Percentiles rank a stretch among this genome's conserved stretches.
Evolutionary conservation across 108 stramenopile species (phyloP).

Genomic region (Aurantiochytrium sp.): DNA sequence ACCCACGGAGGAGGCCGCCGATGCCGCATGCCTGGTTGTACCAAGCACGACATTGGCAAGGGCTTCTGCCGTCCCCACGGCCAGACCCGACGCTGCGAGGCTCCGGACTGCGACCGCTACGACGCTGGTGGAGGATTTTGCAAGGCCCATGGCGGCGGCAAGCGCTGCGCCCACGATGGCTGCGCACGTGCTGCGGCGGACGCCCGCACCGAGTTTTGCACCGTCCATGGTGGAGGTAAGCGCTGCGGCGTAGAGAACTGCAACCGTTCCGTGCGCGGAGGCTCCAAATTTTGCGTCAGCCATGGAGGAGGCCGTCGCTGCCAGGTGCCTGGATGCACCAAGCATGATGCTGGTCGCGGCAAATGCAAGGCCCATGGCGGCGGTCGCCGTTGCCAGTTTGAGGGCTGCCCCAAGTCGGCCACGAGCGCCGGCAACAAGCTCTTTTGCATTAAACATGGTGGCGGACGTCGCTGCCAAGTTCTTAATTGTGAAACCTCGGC

Average conservation of each 20-base stretch:
- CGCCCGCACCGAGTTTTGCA: slow-evolving; percentile 81
- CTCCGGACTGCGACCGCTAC: background rate
- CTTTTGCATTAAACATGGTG: slow-evolving; percentile 94
- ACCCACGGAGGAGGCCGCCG: slow-evolving; percentile 91
- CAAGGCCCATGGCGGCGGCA: slow-evolving; percentile 16
- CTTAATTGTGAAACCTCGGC: background rate
- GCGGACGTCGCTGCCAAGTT: slow-evolving; percentile 73
- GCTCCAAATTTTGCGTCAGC: slow-evolving; percentile 79
- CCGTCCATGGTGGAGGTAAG: slow-evolving; percentile 89
- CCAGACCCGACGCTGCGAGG: background rate
- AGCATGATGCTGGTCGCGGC: slow-evolving; percentile 33
- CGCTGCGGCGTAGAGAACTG: slow-evolving; percentile 84
- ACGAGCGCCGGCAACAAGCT: slow-evolving; percentile 24
- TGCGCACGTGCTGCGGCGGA: slow-evolving; percentile 87
- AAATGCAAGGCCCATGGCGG: slow-evolving; percentile 11
- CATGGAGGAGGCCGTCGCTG: slow-evolving; percentile 95
- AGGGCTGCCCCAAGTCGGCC: background rate
- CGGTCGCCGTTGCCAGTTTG: background rate
- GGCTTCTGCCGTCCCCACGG: background rate
- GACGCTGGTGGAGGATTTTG: slow-evolving; percentile 1
- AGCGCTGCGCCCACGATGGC: slow-evolving; percentile 48
- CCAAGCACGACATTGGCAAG: background rate
- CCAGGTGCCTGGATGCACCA: slow-evolving; percentile 71
- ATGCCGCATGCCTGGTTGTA: slow-evolving; percentile 40
- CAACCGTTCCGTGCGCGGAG: slow-evolving; percentile 87